Percentiles rank a stretch among this genome's conserved stretches.
phyloP scores from a whole-genome alignment of 768 basidiomycete genomes.

The Obba rivulosa region DNA sequence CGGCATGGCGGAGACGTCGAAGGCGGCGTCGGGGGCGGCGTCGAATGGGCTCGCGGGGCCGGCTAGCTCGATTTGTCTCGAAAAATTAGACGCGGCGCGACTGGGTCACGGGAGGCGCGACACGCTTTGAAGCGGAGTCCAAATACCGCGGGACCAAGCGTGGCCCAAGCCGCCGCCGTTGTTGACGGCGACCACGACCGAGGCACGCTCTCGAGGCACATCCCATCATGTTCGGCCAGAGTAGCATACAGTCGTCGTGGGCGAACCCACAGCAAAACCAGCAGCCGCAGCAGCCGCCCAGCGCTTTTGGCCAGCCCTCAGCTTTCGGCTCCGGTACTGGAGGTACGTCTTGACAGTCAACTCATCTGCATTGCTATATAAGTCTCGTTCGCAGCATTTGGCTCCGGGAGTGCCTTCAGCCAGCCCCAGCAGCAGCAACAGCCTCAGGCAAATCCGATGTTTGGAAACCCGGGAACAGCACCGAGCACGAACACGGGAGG shows the following conservation, averaged over 20 bases:
- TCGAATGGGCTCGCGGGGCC: too few species aligned
- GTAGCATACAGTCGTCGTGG: slow-evolving; percentile 57
- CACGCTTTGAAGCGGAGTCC: slow-evolving; percentile 12
- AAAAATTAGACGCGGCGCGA: slow-evolving; percentile 9
- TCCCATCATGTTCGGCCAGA: slow-evolving; percentile 54
- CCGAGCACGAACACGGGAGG: slow-evolving; percentile 25
- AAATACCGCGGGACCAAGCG: slow-evolving; percentile 5
- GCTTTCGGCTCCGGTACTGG: slow-evolving; percentile 61
- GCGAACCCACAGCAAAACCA: slow-evolving; percentile 61
- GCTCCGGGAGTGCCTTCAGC: slow-evolving; percentile 52
- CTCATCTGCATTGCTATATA: slow-evolving; percentile 15
- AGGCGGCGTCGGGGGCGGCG: slow-evolving; percentile 1
- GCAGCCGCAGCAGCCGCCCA: slow-evolving; percentile 30
- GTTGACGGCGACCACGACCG: slow-evolving; percentile 10
- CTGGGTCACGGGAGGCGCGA: slow-evolving; percentile 1
- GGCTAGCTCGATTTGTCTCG: background rate
- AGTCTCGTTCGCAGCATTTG: slow-evolving; percentile 19
- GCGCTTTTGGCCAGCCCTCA: slow-evolving; percentile 67
- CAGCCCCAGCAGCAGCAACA: slow-evolving; percentile 33
- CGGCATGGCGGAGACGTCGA: slow-evolving; percentile 53
- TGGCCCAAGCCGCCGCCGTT: background rate
- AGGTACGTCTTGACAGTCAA: slow-evolving; percentile 38
- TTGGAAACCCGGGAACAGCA: slow-evolving; percentile 51
- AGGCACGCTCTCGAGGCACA: slow-evolving; percentile 6
- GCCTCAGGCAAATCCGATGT: slow-evolving; percentile 73